Evolutionary conservation across 2,329 filamentous ascomycete species (phyloP).

Genomic region (Penicillium sp.): DNA sequence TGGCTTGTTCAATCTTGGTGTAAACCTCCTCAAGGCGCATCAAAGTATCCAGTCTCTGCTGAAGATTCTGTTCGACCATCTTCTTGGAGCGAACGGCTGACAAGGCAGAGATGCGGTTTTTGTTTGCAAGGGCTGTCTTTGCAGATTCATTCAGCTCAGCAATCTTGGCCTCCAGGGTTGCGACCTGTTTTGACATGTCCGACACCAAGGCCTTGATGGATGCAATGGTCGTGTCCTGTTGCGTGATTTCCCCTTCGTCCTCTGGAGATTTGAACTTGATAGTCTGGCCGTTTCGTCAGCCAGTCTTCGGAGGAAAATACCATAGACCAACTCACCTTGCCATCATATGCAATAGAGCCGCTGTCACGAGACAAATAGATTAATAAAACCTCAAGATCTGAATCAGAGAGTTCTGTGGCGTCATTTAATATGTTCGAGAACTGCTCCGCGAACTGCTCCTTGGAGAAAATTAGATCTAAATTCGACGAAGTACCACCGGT

Average conservation of each 20-base stretch:
- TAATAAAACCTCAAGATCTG: conserved; percentile 70
- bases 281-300: conserved; percentile 48
- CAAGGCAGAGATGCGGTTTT: conserved; percentile 74
- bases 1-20: conserved; percentile 79
- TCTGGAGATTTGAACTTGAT: conserved; percentile 70
- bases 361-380: conserved; percentile 71
- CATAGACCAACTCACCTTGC: conserved; percentile 39
- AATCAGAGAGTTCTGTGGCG: conserved; percentile 56
- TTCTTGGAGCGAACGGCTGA: conserved; percentile 82
- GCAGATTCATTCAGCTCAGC: conserved; percentile 57
- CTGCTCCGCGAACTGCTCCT: conserved; percentile 62
- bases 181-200: conserved; percentile 67
- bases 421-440: conserved; percentile 58
- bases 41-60: conserved; percentile 71
- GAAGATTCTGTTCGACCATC: conserved; percentile 71
- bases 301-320: conserved; percentile 12
- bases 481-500: conserved; percentile 49
- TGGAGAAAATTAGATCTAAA: conserved; percentile 69
- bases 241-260: conserved; percentile 61
- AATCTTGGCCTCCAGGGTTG: conserved; percentile 62
- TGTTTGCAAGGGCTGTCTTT: conserved; percentile 68
- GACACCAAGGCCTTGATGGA: conserved; percentile 73
- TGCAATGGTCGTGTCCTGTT: conserved; percentile 80
- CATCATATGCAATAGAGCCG: conserved; percentile 51
- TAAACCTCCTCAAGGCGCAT: conserved; percentile 82